Evolutionary conservation across 148 eudicot species (phyloP).

Genomic region (Suaeda aralocaspica): DNA sequence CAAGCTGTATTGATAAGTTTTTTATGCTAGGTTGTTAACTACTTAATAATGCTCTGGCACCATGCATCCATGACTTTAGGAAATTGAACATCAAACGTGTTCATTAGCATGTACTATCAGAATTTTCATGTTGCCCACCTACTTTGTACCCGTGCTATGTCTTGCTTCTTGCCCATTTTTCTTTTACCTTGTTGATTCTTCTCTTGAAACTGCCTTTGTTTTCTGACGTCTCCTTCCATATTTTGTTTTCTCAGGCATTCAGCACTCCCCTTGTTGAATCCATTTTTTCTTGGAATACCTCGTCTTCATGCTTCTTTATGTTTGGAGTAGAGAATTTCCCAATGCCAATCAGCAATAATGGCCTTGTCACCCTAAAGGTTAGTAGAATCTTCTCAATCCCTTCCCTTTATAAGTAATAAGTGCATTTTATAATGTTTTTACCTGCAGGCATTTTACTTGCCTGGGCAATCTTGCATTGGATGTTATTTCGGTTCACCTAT

Average conservation of each 20-base stretch:
- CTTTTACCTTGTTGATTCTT: no score
- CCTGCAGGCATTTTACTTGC: slow-evolving; percentile 90
- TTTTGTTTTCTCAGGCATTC: slow-evolving; percentile 63
- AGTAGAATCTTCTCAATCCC: not conserved
- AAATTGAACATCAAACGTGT: not conserved
- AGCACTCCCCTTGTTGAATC: slow-evolving; percentile 47
- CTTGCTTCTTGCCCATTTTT: not conserved
- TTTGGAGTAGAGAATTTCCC: slow-evolving; percentile 98
- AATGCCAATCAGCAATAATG: slow-evolving; percentile 79
- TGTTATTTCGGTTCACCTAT: slow-evolving; percentile 83
- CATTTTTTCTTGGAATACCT: slow-evolving; percentile 74
- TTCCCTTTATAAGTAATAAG: not conserved
- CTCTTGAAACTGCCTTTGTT: not conserved
- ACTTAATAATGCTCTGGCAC: not conserved
- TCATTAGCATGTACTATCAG: not conserved
- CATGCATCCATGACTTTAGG: not conserved
- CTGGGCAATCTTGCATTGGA: slow-evolving; percentile 97
- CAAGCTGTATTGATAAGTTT: not conserved
- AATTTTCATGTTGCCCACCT: not conserved
- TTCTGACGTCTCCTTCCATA: not conserved
- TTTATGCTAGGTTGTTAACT: not conserved
- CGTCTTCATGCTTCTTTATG: slow-evolving; percentile 94
- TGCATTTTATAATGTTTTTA: slow-evolving; percentile 3
- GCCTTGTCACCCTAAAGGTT: slow-evolving; percentile 86
- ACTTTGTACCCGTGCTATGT: not conserved